phyloP scores from a whole-genome alignment of 768 basidiomycete genomes.

The Boletus huronensis region DNA sequence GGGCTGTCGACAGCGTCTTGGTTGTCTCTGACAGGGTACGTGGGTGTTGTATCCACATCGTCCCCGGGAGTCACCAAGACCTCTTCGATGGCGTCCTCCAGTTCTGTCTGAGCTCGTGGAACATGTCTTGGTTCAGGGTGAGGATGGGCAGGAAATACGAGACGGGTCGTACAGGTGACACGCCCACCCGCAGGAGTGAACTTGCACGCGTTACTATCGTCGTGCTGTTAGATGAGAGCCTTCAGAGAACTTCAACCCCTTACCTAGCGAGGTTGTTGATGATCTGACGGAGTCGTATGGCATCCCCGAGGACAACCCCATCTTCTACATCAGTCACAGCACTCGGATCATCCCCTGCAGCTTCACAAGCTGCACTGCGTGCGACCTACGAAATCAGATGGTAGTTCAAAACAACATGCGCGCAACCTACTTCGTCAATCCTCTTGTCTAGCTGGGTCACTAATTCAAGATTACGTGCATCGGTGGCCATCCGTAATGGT shows the following conservation, averaged over 20 bases:
- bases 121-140: slow-evolving; percentile 10
- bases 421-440: slow-evolving; percentile 52
- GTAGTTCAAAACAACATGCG: not conserved
- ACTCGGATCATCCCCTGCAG: slow-evolving; percentile 45
- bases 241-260: not conserved
- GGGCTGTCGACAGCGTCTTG: not conserved
- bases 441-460: slow-evolving; percentile 63
- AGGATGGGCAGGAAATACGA: slow-evolving; percentile 39
- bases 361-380: slow-evolving; percentile 55
- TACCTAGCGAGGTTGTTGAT: slow-evolving; percentile 81
- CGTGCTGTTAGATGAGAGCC: not conserved
- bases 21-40: not conserved
- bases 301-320: slow-evolving; percentile 79
- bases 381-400: slow-evolving; percentile 43
- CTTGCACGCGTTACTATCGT: slow-evolving; percentile 68
- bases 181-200: slow-evolving; percentile 71
- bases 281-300: slow-evolving; percentile 75
- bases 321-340: slow-evolving; percentile 36
- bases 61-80: slow-evolving; percentile 31
- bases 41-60: slow-evolving; percentile 24
- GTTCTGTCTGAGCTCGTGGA: slow-evolving; percentile 1
- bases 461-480: slow-evolving; percentile 64
- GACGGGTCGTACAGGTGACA: slow-evolving; percentile 62
- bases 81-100: slow-evolving; percentile 24
- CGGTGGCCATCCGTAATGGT: slow-evolving; percentile 62